A percentile compares a stretch with the other conserved stretches of the same genome.
Conservation (phyloP, 257 asterid species). For the Gentiana straminea region DNA sequence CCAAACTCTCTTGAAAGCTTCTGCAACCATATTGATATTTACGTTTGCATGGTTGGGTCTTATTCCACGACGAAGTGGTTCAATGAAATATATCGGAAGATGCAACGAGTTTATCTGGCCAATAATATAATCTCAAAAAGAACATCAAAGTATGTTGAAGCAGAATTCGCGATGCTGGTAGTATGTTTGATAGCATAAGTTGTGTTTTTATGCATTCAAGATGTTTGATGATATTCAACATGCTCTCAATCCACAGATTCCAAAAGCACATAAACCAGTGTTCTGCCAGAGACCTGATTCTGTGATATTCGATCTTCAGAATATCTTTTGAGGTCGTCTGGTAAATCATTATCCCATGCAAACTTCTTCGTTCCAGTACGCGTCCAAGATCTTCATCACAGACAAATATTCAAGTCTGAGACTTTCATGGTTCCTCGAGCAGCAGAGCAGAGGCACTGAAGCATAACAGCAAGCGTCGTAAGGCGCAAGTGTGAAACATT, state of each 20-base stretch:
- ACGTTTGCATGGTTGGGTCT: background rate
- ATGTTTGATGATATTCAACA: constrained; percentile 21
- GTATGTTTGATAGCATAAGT: background rate
- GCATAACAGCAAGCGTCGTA: constrained; percentile 46
- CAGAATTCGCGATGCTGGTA: constrained; percentile 20
- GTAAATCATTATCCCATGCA: constrained; percentile 22
- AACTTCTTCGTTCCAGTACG: constrained; percentile 19
- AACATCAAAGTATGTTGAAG: constrained; percentile 19
- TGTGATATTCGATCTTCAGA: constrained; percentile 17
- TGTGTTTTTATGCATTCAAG: constrained; percentile 18
- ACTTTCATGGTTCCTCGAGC: constrained; percentile 14
- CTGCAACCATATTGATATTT: constrained; percentile 16
- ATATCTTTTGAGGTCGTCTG: constrained; percentile 8
- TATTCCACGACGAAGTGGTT: constrained; percentile 13
- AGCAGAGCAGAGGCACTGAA: constrained; percentile 10
- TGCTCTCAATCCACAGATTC: constrained; percentile 26
- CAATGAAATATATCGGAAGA: constrained; percentile 27
- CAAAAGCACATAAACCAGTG: constrained; percentile 29
- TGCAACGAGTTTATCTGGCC: constrained; percentile 27
- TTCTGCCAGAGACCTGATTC: constrained; percentile 24
- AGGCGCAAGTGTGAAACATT: constrained; percentile 43
- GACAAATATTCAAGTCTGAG: constrained; percentile 24
- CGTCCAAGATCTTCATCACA: constrained; percentile 31
- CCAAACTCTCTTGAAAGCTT: constrained; percentile 30
- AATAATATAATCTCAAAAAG: background rate